Base-by-base conservation (phyloP, 2,329 filamentous ascomycete species). In the Aureobasidium sp. region DNA sequence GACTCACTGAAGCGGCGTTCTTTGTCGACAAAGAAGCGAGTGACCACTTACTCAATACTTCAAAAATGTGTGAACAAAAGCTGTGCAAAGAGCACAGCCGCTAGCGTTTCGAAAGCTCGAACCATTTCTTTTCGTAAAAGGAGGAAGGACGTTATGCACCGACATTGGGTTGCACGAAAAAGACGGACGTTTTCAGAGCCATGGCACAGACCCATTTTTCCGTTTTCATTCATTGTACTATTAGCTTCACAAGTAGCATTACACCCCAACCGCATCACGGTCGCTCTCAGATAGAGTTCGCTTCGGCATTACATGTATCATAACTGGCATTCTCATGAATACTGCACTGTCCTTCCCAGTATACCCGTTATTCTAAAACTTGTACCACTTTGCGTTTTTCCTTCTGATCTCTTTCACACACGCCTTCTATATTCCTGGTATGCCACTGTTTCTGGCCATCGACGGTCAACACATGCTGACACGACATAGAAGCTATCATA, bases 391-490 rank as follows among this genome's bases (percentile, higher is more conserved):
- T 37, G 65, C 82, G 60, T 74, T 83, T 27, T 69, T 78, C 48
- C 68, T 79, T n/a, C 68, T 75, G 58, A 66, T 82, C 61, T 80
- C 80, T 36, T 77, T 79, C 62, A 76, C 78, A 21, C 78, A 85
- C 59, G 89, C 87, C 39, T 95, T 94, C 74, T 96, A 95, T 74
- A 88, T 96, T 68, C 91, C 91, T 68, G 90, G 90, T 93, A 81
- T 68, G 67, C 25, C 11, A 16, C 29, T 16, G 2, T 4, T 27
- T 7, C 49, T 27, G 5, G 16, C 30, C 8, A 3, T 10, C 3
- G 3, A 8, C 21, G 14, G 34, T 21, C 6, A 11, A 51, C n/a
- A 13, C 50, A 32, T 64, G 53, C 53, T 65, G 58, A 65, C 61
- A 30, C 39, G 66, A 58, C 58, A 29, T 63, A 88, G 91, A 91